A percentile compares a stretch with the other conserved stretches of the same genome.
phyloP scores from a whole-genome alignment of 805 yeast genomes.

The Starmera caribaea region DNA sequence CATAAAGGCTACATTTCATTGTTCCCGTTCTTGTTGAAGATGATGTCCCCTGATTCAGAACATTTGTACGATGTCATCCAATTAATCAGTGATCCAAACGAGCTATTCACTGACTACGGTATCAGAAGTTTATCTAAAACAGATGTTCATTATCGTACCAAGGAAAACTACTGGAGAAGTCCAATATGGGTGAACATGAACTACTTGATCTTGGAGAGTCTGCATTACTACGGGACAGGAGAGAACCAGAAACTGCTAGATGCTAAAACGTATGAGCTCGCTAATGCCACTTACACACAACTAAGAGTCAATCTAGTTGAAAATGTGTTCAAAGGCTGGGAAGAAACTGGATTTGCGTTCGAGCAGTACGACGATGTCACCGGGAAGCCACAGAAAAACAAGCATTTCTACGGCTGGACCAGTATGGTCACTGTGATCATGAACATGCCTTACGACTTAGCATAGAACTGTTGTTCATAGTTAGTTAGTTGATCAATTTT shows the following conservation, averaged over 20 bases:
- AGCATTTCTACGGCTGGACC: conserved; percentile 94
- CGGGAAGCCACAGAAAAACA: conserved; percentile 74
- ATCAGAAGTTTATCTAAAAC: conserved; percentile 68
- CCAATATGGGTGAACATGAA: conserved; percentile 91
- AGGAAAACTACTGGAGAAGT: conserved; percentile 94
- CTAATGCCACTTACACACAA: conserved; percentile 40
- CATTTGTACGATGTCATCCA: conserved; percentile 44
- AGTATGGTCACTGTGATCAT: conserved; percentile 71
- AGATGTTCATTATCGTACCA: conserved; percentile 59
- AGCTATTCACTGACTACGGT: conserved; percentile 73
- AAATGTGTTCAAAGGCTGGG: conserved; percentile 64
- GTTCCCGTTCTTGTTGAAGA: conserved; percentile 72
- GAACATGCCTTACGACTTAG: conserved; percentile 56
- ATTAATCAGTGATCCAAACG: conserved; percentile 56
- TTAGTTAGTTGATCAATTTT: not conserved
- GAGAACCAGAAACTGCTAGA: conserved; percentile 18
- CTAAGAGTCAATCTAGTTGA: conserved; percentile 59
- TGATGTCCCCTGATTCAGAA: conserved; percentile 40
- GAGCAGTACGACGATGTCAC: conserved; percentile 78
- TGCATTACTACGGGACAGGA: conserved; percentile 42
- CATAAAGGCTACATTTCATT: conserved; percentile 82
- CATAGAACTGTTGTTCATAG: not conserved
- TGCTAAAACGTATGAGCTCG: conserved; percentile 19
- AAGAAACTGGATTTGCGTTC: conserved; percentile 72
- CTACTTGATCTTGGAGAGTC: conserved; percentile 66